These are phyloP conservation scores for Lasiosphaeriaceae sp. DNA, from an alignment of 495 filamentous ascomycete genomes.

Conservation along the genomic window DNA sequence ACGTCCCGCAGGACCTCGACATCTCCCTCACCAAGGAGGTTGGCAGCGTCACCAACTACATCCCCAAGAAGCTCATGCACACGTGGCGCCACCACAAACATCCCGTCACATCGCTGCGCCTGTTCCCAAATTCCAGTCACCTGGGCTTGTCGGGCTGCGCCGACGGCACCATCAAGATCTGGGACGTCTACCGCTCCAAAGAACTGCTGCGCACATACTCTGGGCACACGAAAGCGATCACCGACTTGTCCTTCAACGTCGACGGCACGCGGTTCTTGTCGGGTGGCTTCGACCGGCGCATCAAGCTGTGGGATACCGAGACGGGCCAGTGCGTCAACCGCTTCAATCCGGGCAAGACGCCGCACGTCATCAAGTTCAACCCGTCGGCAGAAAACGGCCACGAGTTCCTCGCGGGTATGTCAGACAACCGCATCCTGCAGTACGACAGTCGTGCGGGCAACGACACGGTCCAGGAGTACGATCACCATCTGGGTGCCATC, in stretches of 20 bases:
- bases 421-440: constrained; percentile 97
- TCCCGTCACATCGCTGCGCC: constrained; percentile 78
- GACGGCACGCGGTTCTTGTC: constrained; percentile 84
- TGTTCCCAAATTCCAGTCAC: constrained; percentile 85
- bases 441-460: constrained; percentile 79
- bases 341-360: constrained; percentile 89
- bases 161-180: constrained; percentile 88
- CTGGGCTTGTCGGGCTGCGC: constrained; percentile 80
- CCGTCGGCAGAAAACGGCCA: constrained; percentile 68
- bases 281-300: constrained; percentile 87
- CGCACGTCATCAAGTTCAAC: constrained; percentile 93
- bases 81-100: constrained; percentile 86
- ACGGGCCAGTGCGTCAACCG: constrained; percentile 81
- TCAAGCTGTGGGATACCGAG: constrained; percentile 98
- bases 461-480: constrained; percentile 92
- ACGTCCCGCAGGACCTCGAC: constrained; percentile 92
- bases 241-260: constrained; percentile 82
- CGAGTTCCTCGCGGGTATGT: constrained; percentile 94
- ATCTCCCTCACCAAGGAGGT: constrained; percentile 79
- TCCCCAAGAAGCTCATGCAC: constrained; percentile 89
- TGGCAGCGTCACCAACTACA: constrained; percentile 78
- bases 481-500: constrained; percentile 94
- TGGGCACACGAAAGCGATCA: constrained; percentile 86
- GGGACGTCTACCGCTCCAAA: constrained; percentile 85
- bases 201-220: constrained; percentile 86